Evolutionary conservation across 2,329 filamentous ascomycete genomes (phyloP), one percentile per base, ranked within the genome.

Genomic region (Arachnomyces sp.): DNA sequence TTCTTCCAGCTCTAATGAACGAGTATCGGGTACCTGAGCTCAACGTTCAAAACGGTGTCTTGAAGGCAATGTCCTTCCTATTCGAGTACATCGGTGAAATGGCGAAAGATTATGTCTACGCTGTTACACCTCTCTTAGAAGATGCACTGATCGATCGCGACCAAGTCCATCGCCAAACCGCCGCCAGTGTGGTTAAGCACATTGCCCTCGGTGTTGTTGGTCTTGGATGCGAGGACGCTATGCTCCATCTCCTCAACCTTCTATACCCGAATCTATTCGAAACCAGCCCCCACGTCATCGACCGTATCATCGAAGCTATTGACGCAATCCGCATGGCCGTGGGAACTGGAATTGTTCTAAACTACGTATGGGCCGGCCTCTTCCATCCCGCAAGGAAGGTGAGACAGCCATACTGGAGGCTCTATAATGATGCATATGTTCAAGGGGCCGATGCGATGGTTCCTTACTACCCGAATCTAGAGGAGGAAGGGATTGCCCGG

Each of bases 61-160:
- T 98, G 59, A 98, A 98, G 64, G 89, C 89, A 4, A 75, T 98
- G 39, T 93, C 86, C 5, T 98, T 98, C 74, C 74, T 98, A 45
- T 98, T 96, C 58, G 92, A 98, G 60, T 98, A 98, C 66, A 98
- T 98, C 61, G 92, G 92, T 48, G 92, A 98, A 65, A 96, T 98
- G 92, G 87, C 88, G 48, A 98, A 96, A 68, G 92, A 98, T 65
- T 98, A 98, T 61, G 92, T 98, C 58, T 98, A 98, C 58, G 92
- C 93, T 13, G 89, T 98, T 28, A 95, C 89, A 2, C 92, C 92
- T 5, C 72, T 98, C 7, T 80, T 98, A 2, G 92, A 98, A 60
- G 92, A 98, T 59, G 92, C 93, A 2, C 80, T 98, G 46, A 95
- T 95, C 64, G 92, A 98, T 63, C 82, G 92, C 46, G 92, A 98